Conservation (phyloP, 192 early-diverging fungal species). For the Coemansia sp. region DNA sequence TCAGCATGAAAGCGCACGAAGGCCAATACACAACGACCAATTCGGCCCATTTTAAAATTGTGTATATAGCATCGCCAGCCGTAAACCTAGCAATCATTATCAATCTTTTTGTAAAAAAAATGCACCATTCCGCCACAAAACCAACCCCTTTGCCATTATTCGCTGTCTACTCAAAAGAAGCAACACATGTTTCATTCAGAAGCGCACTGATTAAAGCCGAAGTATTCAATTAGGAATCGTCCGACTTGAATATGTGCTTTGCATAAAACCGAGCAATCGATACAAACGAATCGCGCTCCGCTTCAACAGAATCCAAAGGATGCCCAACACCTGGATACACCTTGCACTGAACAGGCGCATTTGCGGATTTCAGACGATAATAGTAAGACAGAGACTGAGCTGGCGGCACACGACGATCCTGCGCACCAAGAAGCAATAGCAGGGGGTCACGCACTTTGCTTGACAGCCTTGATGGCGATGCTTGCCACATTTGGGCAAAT, state of each 20-base stretch:
- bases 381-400: constrained; percentile 59
- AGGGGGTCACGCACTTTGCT: constrained; percentile 64
- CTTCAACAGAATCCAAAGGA: constrained; percentile 62
- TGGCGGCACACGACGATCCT: constrained; percentile 75
- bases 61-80: neutral
- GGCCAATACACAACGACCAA: neutral
- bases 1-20: neutral
- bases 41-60: neutral
- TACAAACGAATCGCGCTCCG: constrained; percentile 59
- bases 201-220: too few species aligned
- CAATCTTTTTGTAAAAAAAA: too few species aligned
- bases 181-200: too few species aligned
- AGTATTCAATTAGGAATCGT: too few species aligned
- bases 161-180: too few species aligned
- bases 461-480: constrained; percentile 63
- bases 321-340: constrained; percentile 64
- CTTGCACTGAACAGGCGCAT: constrained; percentile 52
- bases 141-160: too few species aligned
- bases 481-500: constrained; percentile 60
- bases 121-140: too few species aligned
- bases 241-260: too few species aligned
- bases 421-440: constrained; percentile 66
- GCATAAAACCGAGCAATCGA: constrained; percentile 35
- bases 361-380: constrained; percentile 45
- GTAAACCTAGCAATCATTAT: too few species aligned